These are phyloP conservation scores for Verbena officinalis DNA, from an alignment of 257 asterid genomes.

Conservation along the genomic window DNA sequence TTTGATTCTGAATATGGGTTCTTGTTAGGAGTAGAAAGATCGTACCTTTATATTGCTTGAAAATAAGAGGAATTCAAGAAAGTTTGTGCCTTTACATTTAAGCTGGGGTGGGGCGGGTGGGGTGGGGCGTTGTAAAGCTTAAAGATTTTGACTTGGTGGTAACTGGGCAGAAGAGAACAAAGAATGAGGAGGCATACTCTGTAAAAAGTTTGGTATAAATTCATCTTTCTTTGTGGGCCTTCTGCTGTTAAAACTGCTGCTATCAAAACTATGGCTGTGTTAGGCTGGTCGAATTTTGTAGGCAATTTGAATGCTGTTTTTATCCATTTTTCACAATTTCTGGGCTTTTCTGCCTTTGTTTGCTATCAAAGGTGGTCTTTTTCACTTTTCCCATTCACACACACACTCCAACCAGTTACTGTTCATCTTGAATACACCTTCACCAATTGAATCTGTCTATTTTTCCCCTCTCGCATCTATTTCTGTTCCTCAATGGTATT, in stretches of 20 bases:
- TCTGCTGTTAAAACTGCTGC: conserved; percentile 39
- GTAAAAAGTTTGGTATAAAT: conserved; percentile 30
- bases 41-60: too few relatives aligned
- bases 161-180: conserved; percentile 20
- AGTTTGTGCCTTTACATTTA: conserved; percentile 17
- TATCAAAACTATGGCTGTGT: conserved; percentile 38
- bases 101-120: not conserved
- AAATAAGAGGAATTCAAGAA: not conserved
- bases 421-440: conserved; percentile 38
- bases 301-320: conserved; percentile 41
- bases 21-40: not conserved
- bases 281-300: conserved; percentile 46
- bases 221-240: conserved; percentile 48
- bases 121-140: not conserved
- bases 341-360: conserved; percentile 48
- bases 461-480: conserved; percentile 18
- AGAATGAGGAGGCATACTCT: conserved; percentile 28
- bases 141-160: conserved; percentile 21
- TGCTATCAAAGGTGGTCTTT: conserved; percentile 46
- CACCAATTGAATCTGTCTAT: conserved; percentile 33
- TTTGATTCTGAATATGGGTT: conserved; percentile 10
- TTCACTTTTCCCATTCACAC: conserved; percentile 36
- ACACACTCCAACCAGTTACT: conserved; percentile 33
- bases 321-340: conserved; percentile 39
- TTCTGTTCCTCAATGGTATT: conserved; percentile 36